A percentile compares a stretch with the other conserved stretches of the same genome.
Conservation (phyloP, 2,329 filamentous ascomycete genomes). For the Alternaria gaisen region DNA sequence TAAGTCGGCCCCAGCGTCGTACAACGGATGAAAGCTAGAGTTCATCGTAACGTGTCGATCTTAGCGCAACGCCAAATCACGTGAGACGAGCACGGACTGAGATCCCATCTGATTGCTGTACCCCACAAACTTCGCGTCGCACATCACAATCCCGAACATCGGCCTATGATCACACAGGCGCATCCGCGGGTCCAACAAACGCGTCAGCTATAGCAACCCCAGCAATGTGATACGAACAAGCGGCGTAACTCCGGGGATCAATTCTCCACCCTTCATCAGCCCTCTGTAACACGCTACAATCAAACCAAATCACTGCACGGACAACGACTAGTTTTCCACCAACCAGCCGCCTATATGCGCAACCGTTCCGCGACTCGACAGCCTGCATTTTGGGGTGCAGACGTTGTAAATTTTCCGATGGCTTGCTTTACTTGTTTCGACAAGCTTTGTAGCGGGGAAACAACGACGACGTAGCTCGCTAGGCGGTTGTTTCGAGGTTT, state of each 20-base stretch:
- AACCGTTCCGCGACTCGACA: constrained; percentile 4
- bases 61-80: constrained; percentile 14
- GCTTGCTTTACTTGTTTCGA: constrained; percentile 8
- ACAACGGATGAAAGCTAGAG: background rate
- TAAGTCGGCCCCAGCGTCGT: constrained; percentile 2
- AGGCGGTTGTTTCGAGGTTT: background rate
- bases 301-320: constrained; percentile 5
- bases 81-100: background rate
- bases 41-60: background rate
- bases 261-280: constrained; percentile 29
- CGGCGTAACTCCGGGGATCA: constrained; percentile 5
- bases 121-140: background rate
- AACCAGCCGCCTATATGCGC: constrained; percentile 9
- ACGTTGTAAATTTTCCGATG: constrained; percentile 14
- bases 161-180: background rate
- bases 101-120: background rate
- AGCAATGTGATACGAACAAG: background rate
- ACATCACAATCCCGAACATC: background rate
- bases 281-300: constrained; percentile 25
- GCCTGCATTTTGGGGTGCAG: constrained; percentile 16
- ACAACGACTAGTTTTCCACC: constrained; percentile 16
- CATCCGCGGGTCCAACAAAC: background rate
- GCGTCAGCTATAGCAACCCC: background rate
- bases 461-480: background rate
- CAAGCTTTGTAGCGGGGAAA: constrained; percentile 3